A percentile compares a stretch with the other conserved stretches of the same genome.
phyloP scores from a whole-genome alignment of 2,329 filamentous ascomycete species.

The Xylariaceae sp. region DNA sequence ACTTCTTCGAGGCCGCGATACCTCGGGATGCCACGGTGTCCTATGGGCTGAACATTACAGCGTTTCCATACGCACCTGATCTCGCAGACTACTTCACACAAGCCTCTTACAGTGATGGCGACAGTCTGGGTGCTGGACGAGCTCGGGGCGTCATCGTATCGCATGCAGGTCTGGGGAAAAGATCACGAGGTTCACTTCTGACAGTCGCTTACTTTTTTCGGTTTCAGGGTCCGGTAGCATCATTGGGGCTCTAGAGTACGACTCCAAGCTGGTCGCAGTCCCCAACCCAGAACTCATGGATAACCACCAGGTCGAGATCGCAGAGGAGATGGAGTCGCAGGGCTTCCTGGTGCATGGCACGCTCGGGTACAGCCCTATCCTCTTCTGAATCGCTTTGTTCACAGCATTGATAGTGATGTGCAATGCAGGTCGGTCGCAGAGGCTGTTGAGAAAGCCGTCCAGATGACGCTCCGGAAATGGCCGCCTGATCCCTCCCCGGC shows the following conservation, averaged over 20 bases:
- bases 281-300: constrained; percentile 77
- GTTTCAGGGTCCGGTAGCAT: constrained; percentile 78
- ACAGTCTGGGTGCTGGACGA: constrained; percentile 24
- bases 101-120: constrained; percentile 46
- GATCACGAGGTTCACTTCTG: neutral
- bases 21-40: constrained; percentile 18
- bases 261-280: constrained; percentile 78
- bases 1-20: constrained; percentile 42
- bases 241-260: constrained; percentile 70
- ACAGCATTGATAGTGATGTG: constrained; percentile 6
- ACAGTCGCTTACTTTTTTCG: constrained; percentile 6
- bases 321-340: constrained; percentile 65
- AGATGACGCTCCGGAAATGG: constrained; percentile 18
- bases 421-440: constrained; percentile 21
- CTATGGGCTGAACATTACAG: constrained; percentile 46
- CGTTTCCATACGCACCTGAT: constrained; percentile 63
- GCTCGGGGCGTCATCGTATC: constrained; percentile 72
- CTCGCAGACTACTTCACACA: constrained; percentile 54
- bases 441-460: constrained; percentile 18
- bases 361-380: constrained; percentile 46
- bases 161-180: constrained; percentile 69
- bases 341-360: constrained; percentile 72
- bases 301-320: constrained; percentile 88
- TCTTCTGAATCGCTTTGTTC: neutral
- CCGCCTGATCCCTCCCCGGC: constrained; percentile 21